Evolutionary conservation across 495 filamentous ascomycete genomes (phyloP).

Genomic region (Xylaria bambusicola): DNA sequence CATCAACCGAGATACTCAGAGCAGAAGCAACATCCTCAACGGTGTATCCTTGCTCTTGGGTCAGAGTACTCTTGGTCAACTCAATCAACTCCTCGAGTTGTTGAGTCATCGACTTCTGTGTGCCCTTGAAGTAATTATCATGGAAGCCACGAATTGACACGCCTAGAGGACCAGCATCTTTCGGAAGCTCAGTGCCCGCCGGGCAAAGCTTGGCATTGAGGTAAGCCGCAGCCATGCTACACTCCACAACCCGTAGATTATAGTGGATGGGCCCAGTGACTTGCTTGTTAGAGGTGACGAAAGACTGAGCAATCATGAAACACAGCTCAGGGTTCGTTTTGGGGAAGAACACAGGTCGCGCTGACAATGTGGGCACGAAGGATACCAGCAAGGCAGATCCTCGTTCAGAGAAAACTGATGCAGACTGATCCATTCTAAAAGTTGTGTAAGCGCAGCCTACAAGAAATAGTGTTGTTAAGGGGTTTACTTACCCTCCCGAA

Average conservation of each 20-base stretch:
- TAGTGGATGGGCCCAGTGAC: conserved; percentile 90
- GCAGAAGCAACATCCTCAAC: conserved; percentile 79
- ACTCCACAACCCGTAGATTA: conserved; percentile 95
- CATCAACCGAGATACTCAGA: conserved; percentile 65
- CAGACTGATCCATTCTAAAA: conserved; percentile 90
- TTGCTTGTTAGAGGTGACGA: conserved; percentile 91
- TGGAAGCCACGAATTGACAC: conserved; percentile 86
- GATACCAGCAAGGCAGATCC: conserved; percentile 88
- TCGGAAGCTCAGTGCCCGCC: conserved; percentile 64
- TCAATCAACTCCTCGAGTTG: conserved; percentile 71
- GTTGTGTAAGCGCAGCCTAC: conserved; percentile 19
- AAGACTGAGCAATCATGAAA: conserved; percentile 93
- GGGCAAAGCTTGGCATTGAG: conserved; percentile 54
- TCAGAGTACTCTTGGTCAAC: conserved; percentile 63
- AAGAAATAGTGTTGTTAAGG: neutral
- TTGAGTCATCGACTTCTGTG: conserved; percentile 54
- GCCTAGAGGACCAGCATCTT: conserved; percentile 81
- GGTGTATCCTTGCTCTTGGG: conserved; percentile 80
- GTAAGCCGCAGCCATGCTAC: conserved; percentile 79
- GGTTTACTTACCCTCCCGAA: conserved; percentile 74
- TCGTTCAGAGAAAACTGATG: conserved; percentile 85
- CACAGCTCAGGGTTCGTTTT: conserved; percentile 77
- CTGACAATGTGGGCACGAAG: conserved; percentile 79
- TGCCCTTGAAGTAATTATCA: conserved; percentile 67
- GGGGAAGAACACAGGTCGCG: conserved; percentile 80